Evolutionary conservation across 805 yeast species (phyloP), one percentile per base, ranked within the genome.

Genomic region (Tetrapisispora namnaoensis): DNA sequence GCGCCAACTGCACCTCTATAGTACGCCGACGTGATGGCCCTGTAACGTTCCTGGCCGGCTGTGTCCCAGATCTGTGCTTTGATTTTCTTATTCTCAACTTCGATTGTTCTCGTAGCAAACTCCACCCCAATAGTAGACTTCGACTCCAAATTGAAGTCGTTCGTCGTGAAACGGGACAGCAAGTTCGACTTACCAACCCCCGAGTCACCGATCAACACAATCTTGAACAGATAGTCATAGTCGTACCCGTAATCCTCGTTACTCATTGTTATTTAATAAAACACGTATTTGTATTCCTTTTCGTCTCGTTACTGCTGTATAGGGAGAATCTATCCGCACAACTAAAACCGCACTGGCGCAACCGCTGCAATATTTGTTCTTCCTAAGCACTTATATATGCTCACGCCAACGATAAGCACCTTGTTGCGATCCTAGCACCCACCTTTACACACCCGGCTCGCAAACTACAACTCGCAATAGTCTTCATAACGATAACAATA

Each of bases 1-100:
- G 98, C 98, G 51, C 99, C 99, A 48, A 90, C 96, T 1, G 99
- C 98, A 39, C 98, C 99, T 65, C 99, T 79, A 68, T 91, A 91
- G 71, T 91, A 91, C 6, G 98, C 98, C 49, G 93, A 82, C 32
- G 99, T 93, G 67, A 91, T 91, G 42, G 99, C 98, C 60, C 99
- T 80, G 74, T 93, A 91, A 68, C 99, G 81, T 70, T 91, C 99
- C 73, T 91, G 99, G 53, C 99, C 99, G 2, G 99, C 99, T 36
- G 99, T 91, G 69, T 91, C 99, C 99, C 99, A 91, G 58, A 89
- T 83, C 69, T 88, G 95, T 4, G 95, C 91, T 67, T 86, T 87
- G 57, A 86, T 83, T 64, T 87, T 72, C 62, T 84, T 85, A 40
- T 88, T 89, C 55, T 85, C 91, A 53, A 86, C 82, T 60, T 85